These are phyloP conservation scores for Arxiozyma slooffiae DNA, from an alignment of 1,139 yeast species.

Conservation along the genomic window DNA sequence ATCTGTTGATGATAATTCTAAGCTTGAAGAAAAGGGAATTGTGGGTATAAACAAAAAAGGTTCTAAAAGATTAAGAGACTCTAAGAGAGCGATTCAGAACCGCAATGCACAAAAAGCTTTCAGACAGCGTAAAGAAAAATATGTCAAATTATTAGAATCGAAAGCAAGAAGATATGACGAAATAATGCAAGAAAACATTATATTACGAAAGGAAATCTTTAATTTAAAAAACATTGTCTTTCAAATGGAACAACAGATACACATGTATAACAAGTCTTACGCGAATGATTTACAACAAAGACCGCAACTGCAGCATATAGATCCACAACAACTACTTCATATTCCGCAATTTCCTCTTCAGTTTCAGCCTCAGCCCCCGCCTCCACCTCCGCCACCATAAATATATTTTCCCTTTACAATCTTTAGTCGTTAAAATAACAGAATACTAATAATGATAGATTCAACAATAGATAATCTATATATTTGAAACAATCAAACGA, in stretches of 20 bases:
- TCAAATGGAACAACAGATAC: conserved; percentile 7
- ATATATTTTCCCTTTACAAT: not conserved
- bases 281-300: not conserved
- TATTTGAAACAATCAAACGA: not conserved
- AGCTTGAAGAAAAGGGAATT: not conserved
- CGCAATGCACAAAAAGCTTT: conserved; percentile 83
- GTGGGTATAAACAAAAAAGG: not conserved
- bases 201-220: conserved; percentile 5
- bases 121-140: conserved; percentile 66
- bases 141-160: conserved; percentile 65
- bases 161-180: conserved; percentile 54
- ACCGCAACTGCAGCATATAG: not conserved
- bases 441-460: not conserved
- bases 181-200: conserved; percentile 36
- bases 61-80: conserved; percentile 24
- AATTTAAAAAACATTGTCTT: conserved; percentile 5
- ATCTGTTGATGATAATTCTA: not conserved
- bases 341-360: not conserved
- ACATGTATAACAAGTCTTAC: conserved; percentile 1
- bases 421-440: not conserved
- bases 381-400: not conserved
- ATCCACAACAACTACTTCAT: not conserved
- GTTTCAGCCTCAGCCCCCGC: not conserved
- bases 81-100: conserved; percentile 82
- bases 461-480: not conserved